phyloP scores from a whole-genome alignment of 2,329 filamentous ascomycete genomes.

The Fonsecaea multimorphosa region DNA sequence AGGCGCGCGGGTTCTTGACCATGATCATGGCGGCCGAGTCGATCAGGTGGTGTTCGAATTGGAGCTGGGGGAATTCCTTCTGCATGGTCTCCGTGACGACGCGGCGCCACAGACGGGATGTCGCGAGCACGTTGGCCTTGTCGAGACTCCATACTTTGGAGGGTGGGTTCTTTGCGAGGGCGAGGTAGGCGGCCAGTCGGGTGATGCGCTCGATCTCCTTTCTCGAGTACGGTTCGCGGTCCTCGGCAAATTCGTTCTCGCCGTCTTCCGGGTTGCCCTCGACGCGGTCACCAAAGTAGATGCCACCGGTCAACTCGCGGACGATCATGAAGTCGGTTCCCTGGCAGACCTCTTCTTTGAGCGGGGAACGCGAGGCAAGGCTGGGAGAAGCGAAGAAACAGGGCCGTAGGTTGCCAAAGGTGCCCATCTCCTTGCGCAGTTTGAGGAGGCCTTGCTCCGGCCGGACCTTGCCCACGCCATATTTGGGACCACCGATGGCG shows the following conservation, averaged over 20 bases:
- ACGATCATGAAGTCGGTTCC: conserved; percentile 93
- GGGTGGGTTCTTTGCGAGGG: conserved; percentile 75
- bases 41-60: conserved; percentile 87
- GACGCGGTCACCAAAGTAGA: conserved; percentile 91
- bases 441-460: conserved; percentile 90
- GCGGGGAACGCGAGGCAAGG: conserved; percentile 81
- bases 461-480: conserved; percentile 85
- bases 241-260: conserved; percentile 68
- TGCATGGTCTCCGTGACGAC: conserved; percentile 83
- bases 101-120: conserved; percentile 86
- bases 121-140: conserved; percentile 96
- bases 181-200: conserved; percentile 79
- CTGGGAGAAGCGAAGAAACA: conserved; percentile 93
- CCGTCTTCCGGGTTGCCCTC: conserved; percentile 72
- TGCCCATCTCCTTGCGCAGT: conserved; percentile 90
- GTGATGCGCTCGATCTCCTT: conserved; percentile 87
- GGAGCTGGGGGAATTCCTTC: conserved; percentile 85
- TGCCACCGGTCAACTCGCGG: conserved; percentile 87
- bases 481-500: conserved; percentile 96
- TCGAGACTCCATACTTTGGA: conserved; percentile 84
- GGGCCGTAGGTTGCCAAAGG: conserved; percentile 93
- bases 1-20: conserved; percentile 85
- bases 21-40: conserved; percentile 97
- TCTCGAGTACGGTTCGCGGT: conserved; percentile 86
- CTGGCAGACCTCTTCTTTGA: conserved; percentile 83